A percentile compares a stretch with the other conserved stretches of the same genome.
phyloP scores from a whole-genome alignment of 306 rosid genomes.

The Rubus idaeus region DNA sequence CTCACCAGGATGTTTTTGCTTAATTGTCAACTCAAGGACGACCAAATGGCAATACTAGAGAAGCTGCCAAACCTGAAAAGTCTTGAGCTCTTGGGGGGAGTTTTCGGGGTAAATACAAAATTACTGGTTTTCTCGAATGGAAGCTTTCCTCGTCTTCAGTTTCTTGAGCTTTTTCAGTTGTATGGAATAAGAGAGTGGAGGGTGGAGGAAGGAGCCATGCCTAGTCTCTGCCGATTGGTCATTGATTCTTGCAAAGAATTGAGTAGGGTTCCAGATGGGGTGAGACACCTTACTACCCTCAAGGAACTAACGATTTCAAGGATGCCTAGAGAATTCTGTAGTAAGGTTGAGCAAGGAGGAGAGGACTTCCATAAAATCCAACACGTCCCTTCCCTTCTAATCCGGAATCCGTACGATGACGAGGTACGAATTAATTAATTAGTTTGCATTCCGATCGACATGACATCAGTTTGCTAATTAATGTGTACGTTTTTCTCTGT shows the following conservation, averaged over 20 bases:
- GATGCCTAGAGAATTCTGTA: conserved; percentile 26
- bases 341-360: conserved; percentile 12
- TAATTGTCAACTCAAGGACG: too few relatives aligned
- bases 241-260: fast-evolving
- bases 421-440: background rate
- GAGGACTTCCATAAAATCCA: conserved; percentile 46
- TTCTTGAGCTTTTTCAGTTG: too few relatives aligned
- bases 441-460: too few relatives aligned
- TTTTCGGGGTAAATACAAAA: too few relatives aligned
- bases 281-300: background rate
- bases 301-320: background rate
- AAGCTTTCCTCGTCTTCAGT: conserved; percentile 45
- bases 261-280: background rate
- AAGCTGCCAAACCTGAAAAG: too few relatives aligned
- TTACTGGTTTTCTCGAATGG: too few relatives aligned
- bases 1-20: too few relatives aligned
- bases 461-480: too few relatives aligned
- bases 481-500: too few relatives aligned
- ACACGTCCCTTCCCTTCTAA: conserved; percentile 45
- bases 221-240: conserved; percentile 30
- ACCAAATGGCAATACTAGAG: too few relatives aligned
- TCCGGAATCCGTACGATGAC: fast-evolving
- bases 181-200: too few relatives aligned
- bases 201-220: conserved; percentile 43
- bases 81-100: too few relatives aligned